Base-by-base conservation (phyloP, 352 stramenopile species). In the Pythium grandisporangium region DNA sequence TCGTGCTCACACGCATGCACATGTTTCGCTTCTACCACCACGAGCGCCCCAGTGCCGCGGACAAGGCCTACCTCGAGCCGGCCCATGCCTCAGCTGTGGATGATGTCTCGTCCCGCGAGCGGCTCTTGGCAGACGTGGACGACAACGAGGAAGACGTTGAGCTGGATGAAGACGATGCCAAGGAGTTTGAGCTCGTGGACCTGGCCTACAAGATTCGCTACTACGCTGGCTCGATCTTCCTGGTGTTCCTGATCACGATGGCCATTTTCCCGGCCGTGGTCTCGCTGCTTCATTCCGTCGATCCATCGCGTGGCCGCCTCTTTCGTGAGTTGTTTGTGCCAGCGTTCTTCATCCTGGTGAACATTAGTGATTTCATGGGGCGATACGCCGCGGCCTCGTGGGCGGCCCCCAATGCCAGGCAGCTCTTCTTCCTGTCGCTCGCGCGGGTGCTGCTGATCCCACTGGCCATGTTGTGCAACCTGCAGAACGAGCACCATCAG, bases 271-370 rank as follows among this genome's bases (percentile, higher is more conserved):
- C 80, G 7, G 75, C 68, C 4, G 62, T 93, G 19, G 87, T 72
- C 1, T 91, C 80, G 11, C 45, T 75, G 13, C 80, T 91, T 43
- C 54, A 76, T 12, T 87, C 74, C 13, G 55, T 63, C 26, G 59
- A 81, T 7, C 61, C 66, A 2, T 42, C 54, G 13, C 46, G 59
- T 41, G 54, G 68, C 1, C 47, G 71, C 5, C 70, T 84, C 36
- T 83, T 70, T 48, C 54, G 61, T 8, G 64, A 84, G 26, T 41
- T 89, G 11, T 93, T 93, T 51, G 80, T 75, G 25, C 73, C 80
- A 14, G 79, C 81, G 39, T 68, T 66, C 26, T 75, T 91, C 30
- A 74, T 93, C 20, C 40, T 93, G 37, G 87, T 89, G 56, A 93
- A 90, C 51, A 49, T 51, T 13, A 74, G 68, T 19, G 80, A 93